phyloP scores from a whole-genome alignment of 2,329 filamentous ascomycete species.

The Ophiostoma populinum region DNA sequence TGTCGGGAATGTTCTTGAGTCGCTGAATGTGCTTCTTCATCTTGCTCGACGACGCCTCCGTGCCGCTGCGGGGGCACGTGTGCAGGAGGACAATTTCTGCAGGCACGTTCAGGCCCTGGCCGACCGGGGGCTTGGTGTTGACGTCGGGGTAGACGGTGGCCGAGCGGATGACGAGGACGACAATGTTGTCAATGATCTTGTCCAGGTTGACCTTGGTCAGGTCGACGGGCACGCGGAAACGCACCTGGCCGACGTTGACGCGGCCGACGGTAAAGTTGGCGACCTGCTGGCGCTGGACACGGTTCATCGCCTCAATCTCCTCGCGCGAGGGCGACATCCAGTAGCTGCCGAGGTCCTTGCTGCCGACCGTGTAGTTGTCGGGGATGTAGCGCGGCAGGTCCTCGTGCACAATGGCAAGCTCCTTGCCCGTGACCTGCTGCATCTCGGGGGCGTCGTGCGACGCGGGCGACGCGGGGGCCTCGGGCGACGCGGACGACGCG shows the following conservation, averaged over 20 bases:
- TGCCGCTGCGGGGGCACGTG: slow-evolving; percentile 67
- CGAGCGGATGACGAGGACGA: slow-evolving; percentile 58
- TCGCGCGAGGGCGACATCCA: slow-evolving; percentile 67
- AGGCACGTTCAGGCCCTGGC: slow-evolving; percentile 82
- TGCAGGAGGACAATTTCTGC: slow-evolving; percentile 78
- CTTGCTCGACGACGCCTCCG: slow-evolving; percentile 31
- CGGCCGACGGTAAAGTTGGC: slow-evolving; percentile 67
- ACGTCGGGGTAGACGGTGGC: slow-evolving; percentile 75
- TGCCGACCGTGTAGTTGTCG: slow-evolving; percentile 18
- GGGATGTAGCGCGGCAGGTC: slow-evolving; percentile 18
- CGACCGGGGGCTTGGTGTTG: slow-evolving; percentile 62
- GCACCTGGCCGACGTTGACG: slow-evolving; percentile 61
- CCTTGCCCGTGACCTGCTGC: slow-evolving; percentile 56
- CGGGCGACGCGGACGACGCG: slow-evolving; percentile 1
- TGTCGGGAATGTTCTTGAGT: slow-evolving; percentile 62
- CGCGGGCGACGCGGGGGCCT: slow-evolving; percentile 17
- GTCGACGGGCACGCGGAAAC: slow-evolving; percentile 70
- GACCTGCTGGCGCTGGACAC: slow-evolving; percentile 59
- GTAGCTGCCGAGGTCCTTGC: slow-evolving; percentile 44
- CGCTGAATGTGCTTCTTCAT: slow-evolving; percentile 58
- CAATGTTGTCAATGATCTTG: slow-evolving; percentile 59
- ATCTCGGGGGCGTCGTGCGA: slow-evolving; percentile 31
- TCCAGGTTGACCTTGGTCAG: slow-evolving; percentile 64
- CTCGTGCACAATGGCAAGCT: slow-evolving; percentile 65
- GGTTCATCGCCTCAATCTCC: slow-evolving; percentile 63